Percentiles rank a stretch among this genome's conserved stretches.
Conservation (phyloP, 2,329 filamentous ascomycete species). For the Claviceps pazoutovae region DNA sequence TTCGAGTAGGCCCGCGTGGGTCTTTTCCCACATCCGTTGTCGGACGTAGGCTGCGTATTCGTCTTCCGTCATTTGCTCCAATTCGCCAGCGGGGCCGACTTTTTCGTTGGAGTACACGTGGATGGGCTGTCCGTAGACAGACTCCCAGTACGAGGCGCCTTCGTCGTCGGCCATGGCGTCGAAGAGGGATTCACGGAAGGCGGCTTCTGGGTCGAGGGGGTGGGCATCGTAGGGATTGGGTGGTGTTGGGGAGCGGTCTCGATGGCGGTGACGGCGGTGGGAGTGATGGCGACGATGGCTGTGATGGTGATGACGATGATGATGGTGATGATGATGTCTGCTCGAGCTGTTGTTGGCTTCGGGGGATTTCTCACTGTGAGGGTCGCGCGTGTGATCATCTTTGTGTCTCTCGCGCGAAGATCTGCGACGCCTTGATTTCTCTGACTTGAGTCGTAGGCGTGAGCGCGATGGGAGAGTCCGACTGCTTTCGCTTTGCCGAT, state of each 20-base stretch:
- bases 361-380: conserved; percentile 11
- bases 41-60: conserved; percentile 82
- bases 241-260: conserved; percentile 30
- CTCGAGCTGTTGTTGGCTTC: conserved; percentile 9
- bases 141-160: conserved; percentile 87
- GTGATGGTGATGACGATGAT: conserved; percentile 13
- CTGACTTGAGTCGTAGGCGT: conserved; percentile 5
- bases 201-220: conserved; percentile 51
- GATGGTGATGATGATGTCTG: conserved; percentile 14
- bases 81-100: conserved; percentile 33
- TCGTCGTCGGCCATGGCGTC: conserved; percentile 96
- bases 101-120: conserved; percentile 54
- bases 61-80: conserved; percentile 84
- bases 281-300: conserved; percentile 12
- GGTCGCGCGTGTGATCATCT: background rate
- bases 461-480: background rate
- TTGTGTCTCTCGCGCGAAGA: background rate
- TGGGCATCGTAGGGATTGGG: conserved; percentile 32
- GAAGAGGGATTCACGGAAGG: conserved; percentile 88
- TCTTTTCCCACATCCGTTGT: conserved; percentile 89
- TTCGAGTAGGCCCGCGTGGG: conserved; percentile 68
- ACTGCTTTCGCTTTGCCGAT: background rate
- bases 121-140: conserved; percentile 90
- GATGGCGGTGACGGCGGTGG: conserved; percentile 17
- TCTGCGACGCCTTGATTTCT: conserved; percentile 3